Conservation (phyloP, 495 filamentous ascomycete genomes). For the Podospora anserina region DNA sequence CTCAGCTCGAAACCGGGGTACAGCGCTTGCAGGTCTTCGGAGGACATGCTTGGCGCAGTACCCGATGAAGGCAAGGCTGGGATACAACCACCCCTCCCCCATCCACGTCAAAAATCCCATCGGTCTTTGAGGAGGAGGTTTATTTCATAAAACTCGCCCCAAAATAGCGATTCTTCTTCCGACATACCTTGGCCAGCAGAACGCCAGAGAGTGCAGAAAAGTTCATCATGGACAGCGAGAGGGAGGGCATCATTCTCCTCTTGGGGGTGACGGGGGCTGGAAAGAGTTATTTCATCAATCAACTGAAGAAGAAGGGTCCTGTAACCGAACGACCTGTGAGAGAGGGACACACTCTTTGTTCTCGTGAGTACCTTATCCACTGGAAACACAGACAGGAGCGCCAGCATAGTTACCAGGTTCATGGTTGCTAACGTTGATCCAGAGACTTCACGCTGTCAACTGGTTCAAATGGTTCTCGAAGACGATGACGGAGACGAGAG, state of each 20-base stretch:
- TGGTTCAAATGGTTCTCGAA: slow-evolving; percentile 22
- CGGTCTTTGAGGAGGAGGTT: not conserved
- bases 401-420: not conserved
- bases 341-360: slow-evolving; percentile 24
- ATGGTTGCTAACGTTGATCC: not conserved
- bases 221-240: not conserved
- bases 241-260: slow-evolving; percentile 30
- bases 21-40: not conserved
- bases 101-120: not conserved
- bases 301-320: slow-evolving; percentile 19
- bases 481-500: slow-evolving; percentile 19
- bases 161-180: not conserved
- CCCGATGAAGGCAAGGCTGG: slow-evolving; percentile 1
- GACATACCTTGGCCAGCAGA: not conserved
- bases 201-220: not conserved
- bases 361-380: slow-evolving; percentile 19
- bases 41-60: not conserved
- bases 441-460: slow-evolving; percentile 4
- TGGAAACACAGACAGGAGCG: not conserved
- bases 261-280: slow-evolving; percentile 41
- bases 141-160: not conserved
- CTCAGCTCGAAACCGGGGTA: not conserved
- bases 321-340: slow-evolving; percentile 2
- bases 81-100: slow-evolving; percentile 2
- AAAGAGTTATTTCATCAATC: slow-evolving; percentile 41